Conservation (phyloP, 2,329 filamentous ascomycete genomes). For the Cadophora sp. region DNA sequence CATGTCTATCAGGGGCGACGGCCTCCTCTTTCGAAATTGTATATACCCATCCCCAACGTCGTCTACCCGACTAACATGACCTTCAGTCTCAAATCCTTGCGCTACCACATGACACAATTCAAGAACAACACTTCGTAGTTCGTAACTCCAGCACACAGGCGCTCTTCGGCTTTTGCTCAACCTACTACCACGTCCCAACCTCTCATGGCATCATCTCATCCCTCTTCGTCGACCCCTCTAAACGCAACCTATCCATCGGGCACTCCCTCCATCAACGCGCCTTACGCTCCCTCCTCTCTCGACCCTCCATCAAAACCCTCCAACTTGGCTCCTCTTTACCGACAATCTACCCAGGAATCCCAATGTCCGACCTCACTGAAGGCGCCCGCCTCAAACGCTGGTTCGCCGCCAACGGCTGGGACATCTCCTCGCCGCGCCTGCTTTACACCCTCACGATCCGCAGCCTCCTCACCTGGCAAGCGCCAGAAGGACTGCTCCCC, state of each 20-base stretch:
- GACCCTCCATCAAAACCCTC: conserved; percentile 75
- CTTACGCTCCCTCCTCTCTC: conserved; percentile 77
- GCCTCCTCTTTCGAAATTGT: conserved; percentile 78
- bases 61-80: neutral
- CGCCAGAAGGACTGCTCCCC: conserved; percentile 66
- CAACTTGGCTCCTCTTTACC: conserved; percentile 84
- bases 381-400: conserved; percentile 64
- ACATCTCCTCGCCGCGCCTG: conserved; percentile 67
- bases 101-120: conserved; percentile 65
- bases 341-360: conserved; percentile 86
- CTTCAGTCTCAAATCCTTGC: conserved; percentile 17
- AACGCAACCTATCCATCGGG: conserved; percentile 89
- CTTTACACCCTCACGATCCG: conserved; percentile 69
- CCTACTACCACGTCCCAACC: conserved; percentile 72
- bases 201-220: conserved; percentile 74
- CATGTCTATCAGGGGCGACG: conserved; percentile 66
- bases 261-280: conserved; percentile 88
- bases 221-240: conserved; percentile 86
- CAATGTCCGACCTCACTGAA: conserved; percentile 63
- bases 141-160: conserved; percentile 92
- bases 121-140: conserved; percentile 89
- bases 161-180: conserved; percentile 90
- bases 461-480: conserved; percentile 64
- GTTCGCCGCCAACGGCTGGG: conserved; percentile 93
- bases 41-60: conserved; percentile 11